phyloP scores from a whole-genome alignment of 1,139 yeast species.

The Blastobotrys aristatus region DNA sequence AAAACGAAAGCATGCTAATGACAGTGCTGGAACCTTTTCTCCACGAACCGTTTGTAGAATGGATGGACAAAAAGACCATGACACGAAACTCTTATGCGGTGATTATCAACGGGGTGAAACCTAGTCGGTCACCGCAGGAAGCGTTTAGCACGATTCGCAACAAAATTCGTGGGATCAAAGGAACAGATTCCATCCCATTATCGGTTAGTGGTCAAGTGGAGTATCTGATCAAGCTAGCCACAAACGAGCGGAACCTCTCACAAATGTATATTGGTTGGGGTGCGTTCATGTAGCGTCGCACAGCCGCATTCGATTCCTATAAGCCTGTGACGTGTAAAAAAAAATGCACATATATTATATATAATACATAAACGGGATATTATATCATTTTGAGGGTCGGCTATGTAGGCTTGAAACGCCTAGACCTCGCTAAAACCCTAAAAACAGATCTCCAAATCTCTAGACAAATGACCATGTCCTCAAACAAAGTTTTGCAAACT shows the following conservation, averaged over 20 bases:
- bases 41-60: slow-evolving; percentile 75
- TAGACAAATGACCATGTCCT: no score
- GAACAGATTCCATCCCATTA: slow-evolving; percentile 78
- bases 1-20: slow-evolving; percentile 82
- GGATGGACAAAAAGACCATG: slow-evolving; percentile 24
- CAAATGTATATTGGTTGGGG: slow-evolving; percentile 97
- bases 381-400: no score
- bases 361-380: no score
- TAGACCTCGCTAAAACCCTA: no score
- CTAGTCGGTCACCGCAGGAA: slow-evolving; percentile 47
- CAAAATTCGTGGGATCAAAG: slow-evolving; percentile 80
- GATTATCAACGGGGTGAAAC: slow-evolving; percentile 26
- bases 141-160: slow-evolving; percentile 74
- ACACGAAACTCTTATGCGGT: neutral
- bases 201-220: slow-evolving; percentile 94
- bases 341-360: neutral
- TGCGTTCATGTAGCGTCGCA: slow-evolving; percentile 56
- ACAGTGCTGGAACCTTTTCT: slow-evolving; percentile 88
- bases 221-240: slow-evolving; percentile 78
- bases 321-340: neutral
- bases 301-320: neutral
- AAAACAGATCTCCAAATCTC: no score
- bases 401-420: no score
- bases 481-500: no score
- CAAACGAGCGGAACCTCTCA: slow-evolving; percentile 62